A percentile compares a stretch with the other conserved stretches of the same genome.
Conservation (phyloP, 2,329 filamentous ascomycete species). For the Fusarium mexicanum region DNA sequence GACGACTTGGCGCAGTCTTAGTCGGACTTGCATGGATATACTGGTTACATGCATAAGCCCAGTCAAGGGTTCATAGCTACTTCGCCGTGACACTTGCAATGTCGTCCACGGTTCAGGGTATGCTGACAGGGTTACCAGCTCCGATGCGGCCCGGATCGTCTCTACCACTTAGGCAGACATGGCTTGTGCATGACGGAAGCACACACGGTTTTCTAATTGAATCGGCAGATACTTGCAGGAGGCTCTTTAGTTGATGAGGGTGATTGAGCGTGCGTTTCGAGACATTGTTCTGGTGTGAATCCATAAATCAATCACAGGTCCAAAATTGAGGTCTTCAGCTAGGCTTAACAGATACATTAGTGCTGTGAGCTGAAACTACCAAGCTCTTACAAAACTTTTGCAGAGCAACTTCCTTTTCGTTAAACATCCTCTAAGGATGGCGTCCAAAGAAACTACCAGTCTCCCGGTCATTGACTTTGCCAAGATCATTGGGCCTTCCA, state of each 20-base stretch:
- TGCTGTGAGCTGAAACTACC: fast-evolving
- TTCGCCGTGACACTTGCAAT: background rate
- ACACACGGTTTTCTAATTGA: background rate
- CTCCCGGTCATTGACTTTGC: background rate
- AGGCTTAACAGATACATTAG: background rate
- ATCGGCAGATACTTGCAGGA: background rate
- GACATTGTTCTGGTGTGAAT: too few species aligned
- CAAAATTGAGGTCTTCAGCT: background rate
- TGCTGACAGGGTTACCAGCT: background rate
- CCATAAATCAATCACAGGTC: background rate
- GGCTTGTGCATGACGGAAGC: background rate
- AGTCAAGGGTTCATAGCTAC: background rate
- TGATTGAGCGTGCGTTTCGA: background rate
- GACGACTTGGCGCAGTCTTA: background rate
- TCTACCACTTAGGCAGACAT: background rate
- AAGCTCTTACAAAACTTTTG: too few species aligned
- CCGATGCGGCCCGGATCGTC: background rate
- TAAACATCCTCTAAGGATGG: background rate
- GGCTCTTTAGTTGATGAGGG: background rate
- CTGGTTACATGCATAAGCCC: background rate
- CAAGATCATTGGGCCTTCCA: background rate
- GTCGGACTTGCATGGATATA: background rate
- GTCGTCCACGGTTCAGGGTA: background rate
- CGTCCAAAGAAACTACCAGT: background rate
- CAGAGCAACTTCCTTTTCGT: fast-evolving